Evolutionary conservation across 768 basidiomycete genomes (phyloP).

Genomic region (Cystobasidium ongulense): DNA sequence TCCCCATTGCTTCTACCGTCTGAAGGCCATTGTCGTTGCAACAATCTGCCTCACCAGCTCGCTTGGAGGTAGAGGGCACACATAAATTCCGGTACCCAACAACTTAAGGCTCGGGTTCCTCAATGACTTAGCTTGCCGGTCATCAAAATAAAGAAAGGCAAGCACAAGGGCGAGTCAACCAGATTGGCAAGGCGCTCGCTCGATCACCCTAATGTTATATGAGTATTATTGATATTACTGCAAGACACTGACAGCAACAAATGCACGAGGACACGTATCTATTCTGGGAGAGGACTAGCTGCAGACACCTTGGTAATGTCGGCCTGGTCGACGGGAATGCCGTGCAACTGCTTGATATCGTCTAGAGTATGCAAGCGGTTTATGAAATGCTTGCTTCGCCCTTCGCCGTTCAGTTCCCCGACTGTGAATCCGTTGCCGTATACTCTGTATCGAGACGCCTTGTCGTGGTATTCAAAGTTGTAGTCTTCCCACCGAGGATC

Average conservation of each 20-base stretch:
- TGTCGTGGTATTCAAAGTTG: conserved; percentile 17
- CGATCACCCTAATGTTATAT: too few species aligned
- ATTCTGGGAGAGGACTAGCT: conserved; percentile 8
- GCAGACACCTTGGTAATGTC: conserved; percentile 6
- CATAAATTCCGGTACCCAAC: too few species aligned
- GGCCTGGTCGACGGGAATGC: not conserved
- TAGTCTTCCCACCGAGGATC: conserved; percentile 28
- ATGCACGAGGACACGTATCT: not conserved
- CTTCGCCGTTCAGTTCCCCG: conserved; percentile 7
- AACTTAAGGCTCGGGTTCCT: too few species aligned
- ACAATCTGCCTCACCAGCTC: too few species aligned
- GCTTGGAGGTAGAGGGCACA: too few species aligned
- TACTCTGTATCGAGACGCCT: conserved; percentile 2
- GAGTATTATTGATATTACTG: too few species aligned
- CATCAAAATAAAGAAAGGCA: too few species aligned
- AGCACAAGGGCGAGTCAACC: too few species aligned
- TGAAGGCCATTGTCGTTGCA: too few species aligned
- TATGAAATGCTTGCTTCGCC: conserved; percentile 3
- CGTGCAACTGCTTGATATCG: conserved; percentile 1
- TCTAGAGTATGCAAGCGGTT: conserved; percentile 13
- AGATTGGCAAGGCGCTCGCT: too few species aligned
- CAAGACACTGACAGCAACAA: not conserved
- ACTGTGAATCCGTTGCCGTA: conserved; percentile 15
- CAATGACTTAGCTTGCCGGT: too few species aligned
- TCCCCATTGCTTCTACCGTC: too few species aligned